Conservation (phyloP, 805 yeast genomes). For the Nakazawaea anatomiae region DNA sequence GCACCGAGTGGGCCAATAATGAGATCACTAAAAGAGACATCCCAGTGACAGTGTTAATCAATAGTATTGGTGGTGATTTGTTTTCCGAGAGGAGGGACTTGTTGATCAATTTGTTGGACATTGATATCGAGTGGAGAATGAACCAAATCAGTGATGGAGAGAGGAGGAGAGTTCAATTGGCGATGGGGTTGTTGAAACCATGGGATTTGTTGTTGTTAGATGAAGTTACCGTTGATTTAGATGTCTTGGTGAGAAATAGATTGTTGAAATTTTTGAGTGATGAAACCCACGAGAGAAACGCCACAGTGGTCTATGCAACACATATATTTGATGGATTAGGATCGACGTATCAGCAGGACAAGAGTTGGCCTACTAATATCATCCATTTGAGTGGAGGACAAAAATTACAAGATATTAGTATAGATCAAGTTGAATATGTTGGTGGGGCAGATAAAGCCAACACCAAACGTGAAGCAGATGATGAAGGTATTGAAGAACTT, state of each 20-base stretch:
- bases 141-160: slow-evolving; percentile 91
- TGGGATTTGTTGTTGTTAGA: slow-evolving; percentile 87
- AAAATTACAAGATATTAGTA: slow-evolving; percentile 31
- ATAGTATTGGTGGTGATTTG: slow-evolving; percentile 74
- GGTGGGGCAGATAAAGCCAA: neutral
- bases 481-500: slow-evolving; percentile 17
- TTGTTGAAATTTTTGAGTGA: slow-evolving; percentile 60
- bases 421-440: slow-evolving; percentile 24
- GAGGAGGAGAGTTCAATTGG: slow-evolving; percentile 86
- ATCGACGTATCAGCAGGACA: slow-evolving; percentile 16
- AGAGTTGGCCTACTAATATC: slow-evolving; percentile 78
- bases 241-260: slow-evolving; percentile 81
- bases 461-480: slow-evolving; percentile 12
- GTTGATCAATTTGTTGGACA: slow-evolving; percentile 72
- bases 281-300: slow-evolving; percentile 67
- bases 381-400: slow-evolving; percentile 72
- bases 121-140: slow-evolving; percentile 90
- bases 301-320: slow-evolving; percentile 88
- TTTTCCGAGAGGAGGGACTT: slow-evolving; percentile 72
- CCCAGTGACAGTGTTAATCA: slow-evolving; percentile 72
- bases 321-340: slow-evolving; percentile 95
- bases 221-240: slow-evolving; percentile 95
- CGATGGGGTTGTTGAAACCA: slow-evolving; percentile 88
- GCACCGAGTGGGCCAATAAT: slow-evolving; percentile 97
- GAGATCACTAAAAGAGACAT: slow-evolving; percentile 87